Percentiles rank a stretch among this genome's conserved stretches.
Conservation (phyloP, 495 filamentous ascomycete genomes). For the Astrocystis sublimbata region DNA sequence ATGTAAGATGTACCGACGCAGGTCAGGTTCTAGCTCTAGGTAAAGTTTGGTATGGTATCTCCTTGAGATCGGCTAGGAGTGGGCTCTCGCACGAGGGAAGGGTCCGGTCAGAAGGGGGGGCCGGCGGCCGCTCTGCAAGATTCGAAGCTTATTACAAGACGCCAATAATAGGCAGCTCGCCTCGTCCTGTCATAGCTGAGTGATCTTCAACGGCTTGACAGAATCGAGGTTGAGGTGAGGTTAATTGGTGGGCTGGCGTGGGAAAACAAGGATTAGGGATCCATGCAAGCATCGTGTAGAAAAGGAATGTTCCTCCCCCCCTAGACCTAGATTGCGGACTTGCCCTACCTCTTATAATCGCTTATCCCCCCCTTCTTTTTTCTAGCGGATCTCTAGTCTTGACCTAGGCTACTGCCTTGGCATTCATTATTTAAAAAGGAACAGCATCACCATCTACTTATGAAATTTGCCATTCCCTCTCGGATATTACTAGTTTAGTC, state of each 20-base stretch:
- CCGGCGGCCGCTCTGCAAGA: no score
- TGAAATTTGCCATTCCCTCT: not conserved
- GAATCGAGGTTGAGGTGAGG: slow-evolving; percentile 12
- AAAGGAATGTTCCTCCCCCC: not conserved
- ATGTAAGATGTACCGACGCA: not conserved
- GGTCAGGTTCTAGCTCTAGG: no score
- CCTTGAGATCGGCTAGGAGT: no score
- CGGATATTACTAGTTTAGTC: not conserved
- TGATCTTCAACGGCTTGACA: slow-evolving; percentile 16
- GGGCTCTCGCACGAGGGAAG: not conserved
- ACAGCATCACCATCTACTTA: not conserved
- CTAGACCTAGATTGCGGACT: slow-evolving; percentile 7
- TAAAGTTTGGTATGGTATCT: no score
- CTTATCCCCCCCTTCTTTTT: slow-evolving; percentile 7
- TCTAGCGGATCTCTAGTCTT: not conserved
- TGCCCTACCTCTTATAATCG: slow-evolving; percentile 15
- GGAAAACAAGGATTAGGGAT: slow-evolving; percentile 16
- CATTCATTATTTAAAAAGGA: not conserved
- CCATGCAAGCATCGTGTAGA: slow-evolving; percentile 10
- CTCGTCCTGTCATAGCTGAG: slow-evolving; percentile 16
- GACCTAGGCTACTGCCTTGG: slow-evolving; percentile 14
- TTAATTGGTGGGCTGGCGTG: slow-evolving; percentile 14
- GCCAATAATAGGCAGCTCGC: slow-evolving; percentile 17
- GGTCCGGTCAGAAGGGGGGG: not conserved
- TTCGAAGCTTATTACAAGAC: slow-evolving; percentile 9